Evolutionary conservation across 2,329 filamentous ascomycete genomes (phyloP), one percentile per base, ranked within the genome.

Genomic region (Cadophora gregata): DNA sequence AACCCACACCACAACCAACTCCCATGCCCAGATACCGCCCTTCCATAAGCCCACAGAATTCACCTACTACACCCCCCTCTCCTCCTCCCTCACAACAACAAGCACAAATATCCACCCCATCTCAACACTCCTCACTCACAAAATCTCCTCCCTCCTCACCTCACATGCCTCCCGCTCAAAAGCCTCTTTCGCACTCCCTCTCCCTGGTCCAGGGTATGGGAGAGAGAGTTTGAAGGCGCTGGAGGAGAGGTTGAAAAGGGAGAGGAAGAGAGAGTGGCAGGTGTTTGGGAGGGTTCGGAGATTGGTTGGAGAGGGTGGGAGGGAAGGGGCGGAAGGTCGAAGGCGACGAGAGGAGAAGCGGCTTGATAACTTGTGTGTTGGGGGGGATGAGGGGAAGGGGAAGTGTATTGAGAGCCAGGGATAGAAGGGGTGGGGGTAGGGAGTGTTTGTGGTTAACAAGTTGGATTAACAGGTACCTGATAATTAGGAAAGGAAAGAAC

Each of bases 201-300:
- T 50, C 1, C 47, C 47, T 1, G 21, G 47, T 19, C 47, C 47
- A 3, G 47, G 47, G 16, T 14, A 25, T 10, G 47, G 47, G 21
- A 50, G 27, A 10, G 16, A 50, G 42, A 16, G n/a, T 60, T 12
- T 60, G 42, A 19, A 50, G 24, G 24, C 8, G 51, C 24, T 29
- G 59, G 19, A 3, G 12, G 16, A 19, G 25, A 48, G 10, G 55
- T 38, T 25, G 24, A 21, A 48, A n/a, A 21, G 29, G 21, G 27
- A 16, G 47, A 51, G 45, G 53, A 58, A 36, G 38, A 27, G 29
- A 61, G 53, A 36, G 36, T n/a, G n/a, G n/a, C n/a, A n/a, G n/a
- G n/a, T n/a, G n/a, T n/a, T n/a, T n/a, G n/a, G 19, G 33, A 51
- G 38, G 14, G 19, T 42, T 16, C 19, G n/a, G 25, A 25, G 24